phyloP scores from a whole-genome alignment of 1,284 basidiomycete genomes.

The Xerocomus minutiporus region DNA sequence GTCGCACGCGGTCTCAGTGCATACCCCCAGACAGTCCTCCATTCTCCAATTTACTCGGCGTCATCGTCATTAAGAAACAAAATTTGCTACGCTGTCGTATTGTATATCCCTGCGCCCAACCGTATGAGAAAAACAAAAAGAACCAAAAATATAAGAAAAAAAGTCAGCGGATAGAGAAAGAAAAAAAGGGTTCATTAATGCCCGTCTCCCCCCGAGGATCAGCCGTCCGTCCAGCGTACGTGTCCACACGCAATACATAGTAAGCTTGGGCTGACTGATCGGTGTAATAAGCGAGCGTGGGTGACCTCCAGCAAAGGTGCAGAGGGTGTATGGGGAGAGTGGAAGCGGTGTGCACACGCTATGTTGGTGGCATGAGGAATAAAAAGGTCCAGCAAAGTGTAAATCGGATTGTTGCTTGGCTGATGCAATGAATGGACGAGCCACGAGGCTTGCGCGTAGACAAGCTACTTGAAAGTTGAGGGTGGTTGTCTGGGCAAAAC shows the following conservation, averaged over 20 bases:
- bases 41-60: conserved; percentile 1
- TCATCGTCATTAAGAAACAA: conserved; percentile 27
- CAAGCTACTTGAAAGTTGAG: conserved; percentile 20
- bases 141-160: conserved; percentile 14
- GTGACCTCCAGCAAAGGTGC: not conserved
- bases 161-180: conserved; percentile 6
- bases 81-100: conserved; percentile 24
- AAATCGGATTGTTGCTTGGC: conserved; percentile 14
- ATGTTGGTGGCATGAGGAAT: conserved; percentile 14
- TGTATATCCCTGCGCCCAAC: conserved; percentile 23
- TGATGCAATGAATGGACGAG: conserved; percentile 27
- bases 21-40: conserved; percentile 22
- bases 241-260: conserved; percentile 26
- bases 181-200: conserved; percentile 14
- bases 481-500: conserved; percentile 14
- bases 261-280: conserved; percentile 9
- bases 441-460: conserved; percentile 16
- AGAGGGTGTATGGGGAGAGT: not conserved
- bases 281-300: conserved; percentile 21
- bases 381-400: conserved; percentile 25
- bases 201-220: conserved; percentile 23
- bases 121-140: conserved; percentile 10
- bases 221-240: conserved; percentile 25
- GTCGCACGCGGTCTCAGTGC: not conserved
- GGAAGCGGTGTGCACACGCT: conserved; percentile 9